Evolutionary conservation across 352 stramenopile genomes (phyloP), one percentile per base, ranked within the genome.

Genomic region (Pythium phragmitis): DNA sequence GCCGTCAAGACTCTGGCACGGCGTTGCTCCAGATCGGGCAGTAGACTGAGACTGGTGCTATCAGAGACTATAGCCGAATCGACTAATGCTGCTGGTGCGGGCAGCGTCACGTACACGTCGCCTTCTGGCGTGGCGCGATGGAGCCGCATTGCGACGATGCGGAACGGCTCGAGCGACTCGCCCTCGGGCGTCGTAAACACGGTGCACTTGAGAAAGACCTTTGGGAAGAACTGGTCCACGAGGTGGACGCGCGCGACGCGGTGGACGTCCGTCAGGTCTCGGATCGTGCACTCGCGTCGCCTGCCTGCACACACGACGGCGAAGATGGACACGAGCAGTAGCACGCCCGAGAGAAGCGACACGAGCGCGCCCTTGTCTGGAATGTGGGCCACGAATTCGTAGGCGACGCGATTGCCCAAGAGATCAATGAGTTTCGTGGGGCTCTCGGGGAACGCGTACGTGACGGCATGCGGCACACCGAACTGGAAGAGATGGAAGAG

Each of bases 201-300:
- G 12, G 45, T 62, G 37, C 55, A 64, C 36, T 65, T 61, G 19
- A 70, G 33, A 39, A 70, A 70, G 30, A 62, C 17, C 57, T 70
- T 70, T n/a, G 63, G 63, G 45, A 70, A 70, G 28, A 70, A 70
- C 43, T 63, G 63, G 8, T 70, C 63, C 14, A 70, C 56, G 26
- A 70, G 63, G 14, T 65, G 63, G 12, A 70, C 54, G 23, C 63
- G 56, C 26, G 63, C 63, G 30, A 70, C 51, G 42, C 63, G 63
- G 50, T 70, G 63, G 13, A 70, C 63, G 41, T 70, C 63, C 26
- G 41, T 52, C 23, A 61, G n/a, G 3, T 70, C 63, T 0, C 50
- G 56, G 9, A 70, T 62, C 63, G 52, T 39, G 19, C 47, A 58
- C 45, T 61, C 57, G 41, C 63, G 63, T 7, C 57, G 63, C 26